Evolutionary conservation across 176 grass and related monocot species (phyloP).

Genomic region (Thalia dealbata): DNA sequence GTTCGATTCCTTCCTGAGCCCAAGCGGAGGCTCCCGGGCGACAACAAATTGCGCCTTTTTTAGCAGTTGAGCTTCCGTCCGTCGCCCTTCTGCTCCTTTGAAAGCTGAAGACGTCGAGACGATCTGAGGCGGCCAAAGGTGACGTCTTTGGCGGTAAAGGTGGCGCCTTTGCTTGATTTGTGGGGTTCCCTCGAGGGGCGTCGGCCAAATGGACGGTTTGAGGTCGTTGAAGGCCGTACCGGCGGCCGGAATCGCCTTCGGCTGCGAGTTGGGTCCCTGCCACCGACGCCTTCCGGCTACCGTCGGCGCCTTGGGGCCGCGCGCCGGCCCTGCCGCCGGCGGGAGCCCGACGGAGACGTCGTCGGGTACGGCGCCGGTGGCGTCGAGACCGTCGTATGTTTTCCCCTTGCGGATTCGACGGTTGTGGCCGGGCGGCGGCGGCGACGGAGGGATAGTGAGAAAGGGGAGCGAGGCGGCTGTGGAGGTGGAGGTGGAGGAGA

Average conservation of each 20-base stretch:
- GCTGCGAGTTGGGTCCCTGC: constrained; percentile 10
- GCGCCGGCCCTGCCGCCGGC: neutral
- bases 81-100: neutral
- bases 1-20: neutral
- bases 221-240: constrained; percentile 34
- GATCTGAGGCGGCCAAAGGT: neutral
- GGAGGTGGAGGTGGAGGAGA: neutral
- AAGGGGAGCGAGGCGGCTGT: constrained; percentile 2
- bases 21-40: neutral
- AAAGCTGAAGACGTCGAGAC: neutral
- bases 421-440: constrained; percentile 29
- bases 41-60: neutral
- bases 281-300: constrained; percentile 3
- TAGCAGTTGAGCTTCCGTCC: neutral
- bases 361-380: constrained; percentile 5
- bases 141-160: neutral
- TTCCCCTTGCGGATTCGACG: constrained; percentile 6
- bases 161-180: neutral
- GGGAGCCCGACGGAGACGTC: constrained; percentile 4
- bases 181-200: neutral
- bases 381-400: constrained; percentile 4
- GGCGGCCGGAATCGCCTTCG: constrained; percentile 15
- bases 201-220: constrained; percentile 45
- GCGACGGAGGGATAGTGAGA: constrained; percentile 12
- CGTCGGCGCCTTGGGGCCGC: constrained; percentile 17